Conservation (phyloP, 2,329 filamentous ascomycete genomes). For the Clarireedia homoeocarpa region DNA sequence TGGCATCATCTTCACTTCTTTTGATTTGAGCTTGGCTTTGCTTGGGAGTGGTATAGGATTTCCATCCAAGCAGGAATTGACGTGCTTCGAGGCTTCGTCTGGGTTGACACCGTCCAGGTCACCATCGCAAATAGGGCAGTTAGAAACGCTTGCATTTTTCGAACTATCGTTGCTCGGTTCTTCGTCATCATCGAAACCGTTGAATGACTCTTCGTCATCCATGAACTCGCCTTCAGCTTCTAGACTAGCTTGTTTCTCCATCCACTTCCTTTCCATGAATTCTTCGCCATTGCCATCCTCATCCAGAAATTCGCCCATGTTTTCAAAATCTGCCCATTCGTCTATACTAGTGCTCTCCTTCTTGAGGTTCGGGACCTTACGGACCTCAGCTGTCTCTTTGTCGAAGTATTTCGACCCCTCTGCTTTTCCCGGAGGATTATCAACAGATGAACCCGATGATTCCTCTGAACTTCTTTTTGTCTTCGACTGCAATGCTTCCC, state of each 20-base stretch:
- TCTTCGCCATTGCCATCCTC: constrained; percentile 48
- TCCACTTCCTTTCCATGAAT: constrained; percentile 57
- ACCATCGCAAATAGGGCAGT: constrained; percentile 72
- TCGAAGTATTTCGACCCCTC: constrained; percentile 2
- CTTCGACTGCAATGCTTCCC: constrained; percentile 24
- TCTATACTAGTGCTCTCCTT: constrained; percentile 41
- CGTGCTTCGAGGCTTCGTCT: constrained; percentile 72
- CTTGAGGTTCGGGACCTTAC: constrained; percentile 35
- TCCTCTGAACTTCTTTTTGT: constrained; percentile 4
- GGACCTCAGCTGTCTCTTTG: constrained; percentile 9
- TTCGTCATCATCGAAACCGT: constrained; percentile 17
- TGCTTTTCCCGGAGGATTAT: not conserved
- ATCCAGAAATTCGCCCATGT: constrained; percentile 51
- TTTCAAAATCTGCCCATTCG: constrained; percentile 47
- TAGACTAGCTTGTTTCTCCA: constrained; percentile 66
- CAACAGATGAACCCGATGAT: not conserved
- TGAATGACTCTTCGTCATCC: constrained; percentile 23
- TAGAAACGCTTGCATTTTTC: constrained; percentile 18
- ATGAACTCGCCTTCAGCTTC: constrained; percentile 46
- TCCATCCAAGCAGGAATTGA: constrained; percentile 89
- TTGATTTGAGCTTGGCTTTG: constrained; percentile 18
- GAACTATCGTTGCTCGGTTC: constrained; percentile 3
- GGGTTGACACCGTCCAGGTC: constrained; percentile 50
- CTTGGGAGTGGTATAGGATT: constrained; percentile 52
- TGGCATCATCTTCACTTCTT: constrained; percentile 20